These are phyloP conservation scores for Dichotomocladium elegans DNA, from an alignment of 371 early-diverging fungal genomes.

Conservation along the genomic window DNA sequence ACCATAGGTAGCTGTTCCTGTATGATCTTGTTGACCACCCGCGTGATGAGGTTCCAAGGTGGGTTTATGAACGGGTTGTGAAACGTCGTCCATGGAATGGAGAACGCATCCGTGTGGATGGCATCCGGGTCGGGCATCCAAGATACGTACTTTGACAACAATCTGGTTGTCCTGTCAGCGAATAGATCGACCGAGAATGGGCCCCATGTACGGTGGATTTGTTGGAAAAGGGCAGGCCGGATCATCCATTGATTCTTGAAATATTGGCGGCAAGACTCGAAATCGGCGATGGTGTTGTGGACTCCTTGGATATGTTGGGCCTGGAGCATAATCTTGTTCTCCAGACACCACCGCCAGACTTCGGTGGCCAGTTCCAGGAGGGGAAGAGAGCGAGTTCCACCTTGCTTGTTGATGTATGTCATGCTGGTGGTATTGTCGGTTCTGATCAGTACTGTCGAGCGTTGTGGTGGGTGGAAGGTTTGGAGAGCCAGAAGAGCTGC, in stretches of 20 bases:
- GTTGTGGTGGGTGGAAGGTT: slow-evolving; percentile 3
- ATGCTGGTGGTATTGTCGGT: slow-evolving; percentile 27
- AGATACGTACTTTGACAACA: slow-evolving; percentile 13
- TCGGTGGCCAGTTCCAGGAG: slow-evolving; percentile 15
- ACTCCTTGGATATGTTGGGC: slow-evolving; percentile 18
- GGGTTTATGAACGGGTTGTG: slow-evolving; percentile 3
- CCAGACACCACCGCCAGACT: slow-evolving; percentile 16
- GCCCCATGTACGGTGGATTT: slow-evolving; percentile 9
- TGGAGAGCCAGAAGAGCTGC: slow-evolving; percentile 8
- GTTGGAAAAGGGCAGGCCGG: neutral
- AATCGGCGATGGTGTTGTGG: slow-evolving; percentile 11
- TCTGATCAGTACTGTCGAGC: slow-evolving; percentile 13
- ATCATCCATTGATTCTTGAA: slow-evolving; percentile 9
- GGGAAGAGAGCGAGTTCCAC: slow-evolving; percentile 19
- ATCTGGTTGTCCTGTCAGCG: slow-evolving; percentile 15
- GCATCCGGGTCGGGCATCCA: slow-evolving; percentile 10
- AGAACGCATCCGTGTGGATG: slow-evolving; percentile 8
- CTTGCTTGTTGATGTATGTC: slow-evolving; percentile 27
- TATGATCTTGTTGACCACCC: no score
- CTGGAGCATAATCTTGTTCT: slow-evolving; percentile 7
- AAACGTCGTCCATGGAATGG: slow-evolving; percentile 1
- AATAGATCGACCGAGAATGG: slow-evolving; percentile 16
- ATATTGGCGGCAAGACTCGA: slow-evolving; percentile 5
- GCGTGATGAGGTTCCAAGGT: no score
- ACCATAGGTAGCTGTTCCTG: neutral